phyloP scores from a whole-genome alignment of 106 monocot genomes.

The Allium fistulosum region DNA sequence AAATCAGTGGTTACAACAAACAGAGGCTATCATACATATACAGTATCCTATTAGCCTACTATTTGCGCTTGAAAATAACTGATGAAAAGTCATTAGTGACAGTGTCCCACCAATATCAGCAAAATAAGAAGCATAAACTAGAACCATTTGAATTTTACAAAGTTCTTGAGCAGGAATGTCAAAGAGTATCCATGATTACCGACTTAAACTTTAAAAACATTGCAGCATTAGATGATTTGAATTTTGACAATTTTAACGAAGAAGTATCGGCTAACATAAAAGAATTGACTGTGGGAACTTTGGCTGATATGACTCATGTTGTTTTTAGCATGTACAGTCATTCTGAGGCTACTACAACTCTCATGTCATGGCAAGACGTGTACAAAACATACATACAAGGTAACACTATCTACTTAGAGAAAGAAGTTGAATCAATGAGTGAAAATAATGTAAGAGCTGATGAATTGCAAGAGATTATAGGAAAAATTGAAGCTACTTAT shows the following conservation, averaged over 20 bases:
- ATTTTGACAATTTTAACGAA: constrained; percentile 71
- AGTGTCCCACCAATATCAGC: constrained; percentile 7
- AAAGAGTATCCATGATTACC: constrained; percentile 47
- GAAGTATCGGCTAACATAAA: constrained; percentile 63
- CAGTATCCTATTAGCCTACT: constrained; percentile 71
- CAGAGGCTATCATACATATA: constrained; percentile 74
- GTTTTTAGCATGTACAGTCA: constrained; percentile 44
- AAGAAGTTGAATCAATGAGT: constrained; percentile 13
- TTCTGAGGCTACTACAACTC: constrained; percentile 28
- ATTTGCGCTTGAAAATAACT: constrained; percentile 28
- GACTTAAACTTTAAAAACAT: constrained; percentile 84
- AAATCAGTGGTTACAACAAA: constrained; percentile 76
- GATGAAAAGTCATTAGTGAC: constrained; percentile 20
- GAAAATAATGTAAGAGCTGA: constrained; percentile 16
- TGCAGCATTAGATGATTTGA: constrained; percentile 57
- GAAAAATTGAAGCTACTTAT: constrained; percentile 47
- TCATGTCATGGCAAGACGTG: constrained; percentile 63
- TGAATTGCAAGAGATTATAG: constrained; percentile 31
- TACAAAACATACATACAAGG: constrained; percentile 65
- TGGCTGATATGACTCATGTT: constrained; percentile 55
- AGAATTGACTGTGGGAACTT: constrained; percentile 53
- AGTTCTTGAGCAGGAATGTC: constrained; percentile 81
- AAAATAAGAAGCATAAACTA: constrained; percentile 36
- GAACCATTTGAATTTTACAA: constrained; percentile 66
- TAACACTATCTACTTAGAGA: constrained; percentile 42